Evolutionary conservation across 2,329 filamentous ascomycete genomes (phyloP).

Genomic region (Penicillium glabrum): DNA sequence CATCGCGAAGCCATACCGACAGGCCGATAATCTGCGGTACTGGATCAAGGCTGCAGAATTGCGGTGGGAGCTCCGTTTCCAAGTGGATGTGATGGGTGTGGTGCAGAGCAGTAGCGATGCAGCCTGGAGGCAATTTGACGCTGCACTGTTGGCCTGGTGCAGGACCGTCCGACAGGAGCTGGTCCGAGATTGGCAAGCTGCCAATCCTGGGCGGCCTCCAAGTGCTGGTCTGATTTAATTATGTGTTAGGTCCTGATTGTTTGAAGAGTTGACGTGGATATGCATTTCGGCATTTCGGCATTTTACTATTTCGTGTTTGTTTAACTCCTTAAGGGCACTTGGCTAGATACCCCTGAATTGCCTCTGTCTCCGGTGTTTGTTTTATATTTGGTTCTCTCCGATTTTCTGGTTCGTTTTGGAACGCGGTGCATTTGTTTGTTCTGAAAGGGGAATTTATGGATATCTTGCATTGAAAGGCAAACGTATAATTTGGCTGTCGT

Average conservation of each 20-base stretch:
- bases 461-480: conserved; percentile 2
- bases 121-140: conserved; percentile 79
- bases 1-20: conserved; percentile 89
- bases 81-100: conserved; percentile 81
- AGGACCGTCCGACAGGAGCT: conserved; percentile 80
- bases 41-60: conserved; percentile 96
- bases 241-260: neutral
- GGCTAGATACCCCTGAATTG: conserved; percentile 30
- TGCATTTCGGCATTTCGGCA: conserved; percentile 17
- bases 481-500: neutral
- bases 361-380: conserved; percentile 17
- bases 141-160: conserved; percentile 81
- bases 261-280: neutral
- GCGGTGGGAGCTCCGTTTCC: conserved; percentile 83
- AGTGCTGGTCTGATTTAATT: conserved; percentile 25
- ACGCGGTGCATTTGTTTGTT: conserved; percentile 12
- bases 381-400: conserved; percentile 10
- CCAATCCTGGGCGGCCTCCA: conserved; percentile 29
- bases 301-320: conserved; percentile 8
- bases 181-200: conserved; percentile 64
- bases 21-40: conserved; percentile 89
- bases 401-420: conserved; percentile 13
- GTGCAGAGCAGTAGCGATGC: conserved; percentile 69
- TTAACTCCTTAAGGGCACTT: conserved; percentile 27
- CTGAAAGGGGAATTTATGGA: neutral